Evolutionary conservation across 2,329 filamentous ascomycete species (phyloP).

Genomic region (Plectosphaerella sp.): DNA sequence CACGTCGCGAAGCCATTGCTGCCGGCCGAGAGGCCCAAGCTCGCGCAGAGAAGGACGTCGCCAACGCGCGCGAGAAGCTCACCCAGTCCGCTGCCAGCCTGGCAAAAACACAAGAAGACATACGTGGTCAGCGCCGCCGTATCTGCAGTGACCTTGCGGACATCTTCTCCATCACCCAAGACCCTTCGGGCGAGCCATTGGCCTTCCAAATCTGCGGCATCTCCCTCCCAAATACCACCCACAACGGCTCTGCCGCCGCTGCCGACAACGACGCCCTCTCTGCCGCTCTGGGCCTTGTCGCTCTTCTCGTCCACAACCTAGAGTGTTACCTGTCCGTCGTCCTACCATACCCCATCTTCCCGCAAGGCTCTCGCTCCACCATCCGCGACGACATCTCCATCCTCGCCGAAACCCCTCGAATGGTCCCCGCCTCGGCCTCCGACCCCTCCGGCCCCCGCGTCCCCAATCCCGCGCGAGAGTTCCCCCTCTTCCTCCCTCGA

Average conservation of each 20-base stretch:
- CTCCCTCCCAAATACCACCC: conserved; percentile 73
- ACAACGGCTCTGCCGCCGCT: conserved; percentile 43
- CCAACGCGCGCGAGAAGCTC: conserved; percentile 56
- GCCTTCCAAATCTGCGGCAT: conserved; percentile 80
- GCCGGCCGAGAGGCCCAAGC: conserved; percentile 57
- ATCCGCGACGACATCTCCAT: conserved; percentile 72
- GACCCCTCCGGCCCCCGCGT: conserved; percentile 6
- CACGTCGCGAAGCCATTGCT: conserved; percentile 63
- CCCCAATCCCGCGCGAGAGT: conserved; percentile 45
- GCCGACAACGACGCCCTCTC: conserved; percentile 67
- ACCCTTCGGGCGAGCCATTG: conserved; percentile 53
- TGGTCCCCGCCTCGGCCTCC: conserved; percentile 10
- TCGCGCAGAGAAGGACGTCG: conserved; percentile 55
- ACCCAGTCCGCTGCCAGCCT: conserved; percentile 50
- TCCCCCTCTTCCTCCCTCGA: conserved; percentile 69
- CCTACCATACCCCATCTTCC: conserved; percentile 74
- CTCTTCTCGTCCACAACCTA: conserved; percentile 69
- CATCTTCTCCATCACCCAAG: conserved; percentile 77
- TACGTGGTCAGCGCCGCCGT: conserved; percentile 81
- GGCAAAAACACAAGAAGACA: conserved; percentile 55
- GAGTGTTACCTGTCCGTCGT: conserved; percentile 78
- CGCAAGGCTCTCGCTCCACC: conserved; percentile 68
- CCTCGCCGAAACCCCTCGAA: conserved; percentile 35
- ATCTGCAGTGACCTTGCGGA: conserved; percentile 77
- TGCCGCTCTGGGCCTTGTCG: conserved; percentile 76